Evolutionary conservation across 768 basidiomycete species (phyloP).

Genomic region (Russula compacta): DNA sequence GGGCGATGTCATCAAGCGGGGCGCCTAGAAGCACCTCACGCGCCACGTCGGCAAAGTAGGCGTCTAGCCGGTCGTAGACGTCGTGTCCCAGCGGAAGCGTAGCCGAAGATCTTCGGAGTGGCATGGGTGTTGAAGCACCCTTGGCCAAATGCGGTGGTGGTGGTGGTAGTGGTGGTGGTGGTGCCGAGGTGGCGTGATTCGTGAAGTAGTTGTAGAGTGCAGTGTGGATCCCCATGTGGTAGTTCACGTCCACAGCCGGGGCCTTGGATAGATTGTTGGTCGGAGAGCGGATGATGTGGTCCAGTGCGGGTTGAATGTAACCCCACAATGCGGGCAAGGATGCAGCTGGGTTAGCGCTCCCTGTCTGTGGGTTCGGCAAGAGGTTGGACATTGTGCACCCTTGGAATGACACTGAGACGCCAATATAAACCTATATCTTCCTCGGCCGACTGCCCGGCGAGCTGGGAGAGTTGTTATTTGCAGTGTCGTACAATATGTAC

Average conservation of each 20-base stretch:
- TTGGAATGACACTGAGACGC: background rate
- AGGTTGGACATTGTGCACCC: slow-evolving; percentile 4
- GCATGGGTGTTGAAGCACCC: background rate
- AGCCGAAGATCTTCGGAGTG: slow-evolving; percentile 1
- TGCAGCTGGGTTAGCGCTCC: slow-evolving; percentile 62
- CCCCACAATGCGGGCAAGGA: slow-evolving; percentile 67
- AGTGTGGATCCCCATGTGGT: slow-evolving; percentile 72
- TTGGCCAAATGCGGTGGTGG: slow-evolving; percentile 10
- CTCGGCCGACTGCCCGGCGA: slow-evolving; percentile 1
- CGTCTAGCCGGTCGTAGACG: slow-evolving; percentile 65
- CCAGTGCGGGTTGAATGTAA: slow-evolving; percentile 64
- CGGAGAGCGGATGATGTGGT: slow-evolving; percentile 68
- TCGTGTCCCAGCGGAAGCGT: slow-evolving; percentile 34
- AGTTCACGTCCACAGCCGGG: slow-evolving; percentile 60
- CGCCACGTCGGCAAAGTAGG: slow-evolving; percentile 47
- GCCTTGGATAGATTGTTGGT: slow-evolving; percentile 51
- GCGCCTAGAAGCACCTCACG: slow-evolving; percentile 1
- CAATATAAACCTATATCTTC: background rate
- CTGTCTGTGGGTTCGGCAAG: slow-evolving; percentile 13
- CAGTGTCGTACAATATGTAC: background rate
- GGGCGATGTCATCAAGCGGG: slow-evolving; percentile 40
- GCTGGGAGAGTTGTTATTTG: background rate
- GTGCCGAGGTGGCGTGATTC: slow-evolving; percentile 7
- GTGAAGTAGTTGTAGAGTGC: slow-evolving; percentile 76
- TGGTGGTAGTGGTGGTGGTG: slow-evolving; percentile 13